phyloP scores from a whole-genome alignment of 129 eudicot species.

The Flaveria robusta region DNA sequence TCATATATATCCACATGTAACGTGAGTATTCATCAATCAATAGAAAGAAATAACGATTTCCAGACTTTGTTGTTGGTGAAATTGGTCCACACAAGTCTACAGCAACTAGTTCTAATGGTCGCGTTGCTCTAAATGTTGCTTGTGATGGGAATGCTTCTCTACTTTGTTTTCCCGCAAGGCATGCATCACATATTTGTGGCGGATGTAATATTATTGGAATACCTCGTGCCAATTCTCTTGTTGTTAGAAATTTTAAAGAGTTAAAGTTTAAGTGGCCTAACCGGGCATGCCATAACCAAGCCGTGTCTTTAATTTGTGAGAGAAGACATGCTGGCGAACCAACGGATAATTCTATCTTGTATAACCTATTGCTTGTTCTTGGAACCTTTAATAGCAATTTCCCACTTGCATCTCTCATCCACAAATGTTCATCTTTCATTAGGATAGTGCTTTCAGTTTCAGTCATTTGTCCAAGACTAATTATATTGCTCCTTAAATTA shows the following conservation, averaged over 20 bases:
- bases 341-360: neutral
- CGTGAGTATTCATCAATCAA: neutral
- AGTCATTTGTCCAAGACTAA: neutral
- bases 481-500: neutral
- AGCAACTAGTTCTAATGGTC: neutral
- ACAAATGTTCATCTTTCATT: neutral
- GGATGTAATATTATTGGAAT: neutral
- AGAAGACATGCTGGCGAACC: neutral
- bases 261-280: neutral
- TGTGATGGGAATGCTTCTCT: no score
- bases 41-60: neutral
- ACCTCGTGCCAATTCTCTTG: neutral
- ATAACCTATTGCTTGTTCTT: neutral
- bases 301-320: neutral
- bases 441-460: neutral
- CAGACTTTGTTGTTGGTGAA: neutral
- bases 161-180: neutral
- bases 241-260: neutral
- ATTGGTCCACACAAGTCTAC: neutral
- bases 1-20: neutral
- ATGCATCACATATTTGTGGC: no score
- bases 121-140: neutral
- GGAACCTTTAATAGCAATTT: neutral
- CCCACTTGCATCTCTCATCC: neutral
- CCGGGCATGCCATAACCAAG: neutral